A percentile compares a stretch with the other conserved stretches of the same genome.
phyloP scores from a whole-genome alignment of 129 eudicot species.

The Arctium lappa region DNA sequence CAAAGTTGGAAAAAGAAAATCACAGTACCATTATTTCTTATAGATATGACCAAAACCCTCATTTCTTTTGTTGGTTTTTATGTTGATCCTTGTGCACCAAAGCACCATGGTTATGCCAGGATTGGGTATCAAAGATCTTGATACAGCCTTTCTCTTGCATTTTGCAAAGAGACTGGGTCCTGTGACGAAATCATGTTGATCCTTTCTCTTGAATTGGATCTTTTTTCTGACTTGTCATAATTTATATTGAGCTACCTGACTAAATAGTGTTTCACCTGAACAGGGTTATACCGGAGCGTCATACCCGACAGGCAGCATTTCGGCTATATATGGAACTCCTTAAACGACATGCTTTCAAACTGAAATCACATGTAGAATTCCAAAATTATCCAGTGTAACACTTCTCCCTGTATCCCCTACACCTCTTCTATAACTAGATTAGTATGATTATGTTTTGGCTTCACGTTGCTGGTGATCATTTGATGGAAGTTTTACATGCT shows the following conservation, averaged over 20 bases:
- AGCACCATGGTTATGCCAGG: neutral
- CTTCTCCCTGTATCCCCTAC: neutral
- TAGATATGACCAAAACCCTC: neutral
- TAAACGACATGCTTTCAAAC: conserved; percentile 62
- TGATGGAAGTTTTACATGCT: too few species aligned
- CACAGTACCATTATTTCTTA: neutral
- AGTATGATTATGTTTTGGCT: too few species aligned
- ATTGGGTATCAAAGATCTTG: neutral
- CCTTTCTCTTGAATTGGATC: neutral
- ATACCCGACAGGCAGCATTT: conserved; percentile 71
- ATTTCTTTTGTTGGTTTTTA: neutral
- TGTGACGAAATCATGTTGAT: neutral
- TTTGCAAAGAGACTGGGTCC: neutral
- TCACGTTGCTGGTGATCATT: too few species aligned
- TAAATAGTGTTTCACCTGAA: neutral
- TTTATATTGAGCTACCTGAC: neutral
- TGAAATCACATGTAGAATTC: conserved; percentile 43
- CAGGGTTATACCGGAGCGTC: conserved; percentile 80
- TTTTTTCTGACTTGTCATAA: neutral
- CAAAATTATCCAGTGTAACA: conserved; percentile 66
- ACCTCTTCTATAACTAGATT: neutral
- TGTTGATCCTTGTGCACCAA: neutral
- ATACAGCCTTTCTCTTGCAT: neutral
- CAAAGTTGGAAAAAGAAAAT: neutral
- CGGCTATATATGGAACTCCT: conserved; percentile 91